Evolutionary conservation across 2,329 filamentous ascomycete genomes (phyloP).

Genomic region (Pestalotiopsis sp.): DNA sequence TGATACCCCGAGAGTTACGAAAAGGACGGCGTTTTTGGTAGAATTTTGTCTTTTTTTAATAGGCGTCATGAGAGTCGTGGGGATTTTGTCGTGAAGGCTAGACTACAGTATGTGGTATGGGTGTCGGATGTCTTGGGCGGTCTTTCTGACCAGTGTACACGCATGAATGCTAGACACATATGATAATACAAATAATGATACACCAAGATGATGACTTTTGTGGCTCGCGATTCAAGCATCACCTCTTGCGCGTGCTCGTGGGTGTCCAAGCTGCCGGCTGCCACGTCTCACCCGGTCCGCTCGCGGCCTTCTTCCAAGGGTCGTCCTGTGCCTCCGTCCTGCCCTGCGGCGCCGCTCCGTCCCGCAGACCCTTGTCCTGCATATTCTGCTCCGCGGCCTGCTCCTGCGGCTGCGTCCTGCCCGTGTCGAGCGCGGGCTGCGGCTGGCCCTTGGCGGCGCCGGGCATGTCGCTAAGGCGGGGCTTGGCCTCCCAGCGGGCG

Average conservation of each 20-base stretch:
- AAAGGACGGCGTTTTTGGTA: background rate
- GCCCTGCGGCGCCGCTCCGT: slow-evolving; percentile 14
- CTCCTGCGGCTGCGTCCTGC: slow-evolving; percentile 20
- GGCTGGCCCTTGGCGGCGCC: slow-evolving; percentile 24
- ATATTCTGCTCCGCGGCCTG: slow-evolving; percentile 16
- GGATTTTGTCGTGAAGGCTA: background rate
- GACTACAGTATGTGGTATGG: background rate
- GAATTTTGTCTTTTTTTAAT: background rate
- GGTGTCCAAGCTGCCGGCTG: slow-evolving; percentile 68
- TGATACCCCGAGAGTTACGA: background rate
- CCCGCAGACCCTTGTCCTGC: background rate
- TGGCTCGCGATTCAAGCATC: slow-evolving; percentile 15
- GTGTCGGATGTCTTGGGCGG: too few relatives aligned
- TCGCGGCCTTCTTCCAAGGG: slow-evolving; percentile 60
- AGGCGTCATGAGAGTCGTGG: background rate
- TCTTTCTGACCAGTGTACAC: background rate
- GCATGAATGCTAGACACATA: background rate
- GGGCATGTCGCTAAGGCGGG: slow-evolving; percentile 32
- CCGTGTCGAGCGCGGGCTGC: slow-evolving; percentile 29
- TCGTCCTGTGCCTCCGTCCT: slow-evolving; percentile 35
- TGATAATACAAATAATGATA: background rate
- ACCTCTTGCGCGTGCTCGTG: slow-evolving; percentile 38
- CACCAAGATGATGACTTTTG: background rate
- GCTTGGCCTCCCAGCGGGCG: slow-evolving; percentile 65
- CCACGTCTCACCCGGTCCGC: slow-evolving; percentile 66